Conservation (phyloP, 495 filamentous ascomycete genomes). For the Aspergillus panamensis region DNA sequence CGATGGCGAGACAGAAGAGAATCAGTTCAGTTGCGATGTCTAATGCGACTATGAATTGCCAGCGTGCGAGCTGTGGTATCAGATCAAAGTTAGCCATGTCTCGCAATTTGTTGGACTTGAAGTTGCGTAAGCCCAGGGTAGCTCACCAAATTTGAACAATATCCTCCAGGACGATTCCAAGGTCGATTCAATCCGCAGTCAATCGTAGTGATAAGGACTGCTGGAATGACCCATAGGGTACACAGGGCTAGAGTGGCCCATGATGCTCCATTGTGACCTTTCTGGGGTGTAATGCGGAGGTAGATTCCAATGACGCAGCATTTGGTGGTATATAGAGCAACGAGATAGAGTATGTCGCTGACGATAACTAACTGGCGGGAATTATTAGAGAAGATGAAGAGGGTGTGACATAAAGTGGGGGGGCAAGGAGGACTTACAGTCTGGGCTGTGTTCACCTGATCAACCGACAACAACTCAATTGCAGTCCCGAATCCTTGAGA, state of each 20-base stretch:
- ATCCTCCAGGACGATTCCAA: conserved; percentile 32
- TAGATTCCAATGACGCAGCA: conserved; percentile 46
- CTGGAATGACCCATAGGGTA: conserved; percentile 35
- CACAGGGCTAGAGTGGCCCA: conserved; percentile 33
- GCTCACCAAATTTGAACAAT: conserved; percentile 38
- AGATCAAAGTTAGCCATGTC: neutral
- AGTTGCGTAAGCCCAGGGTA: neutral
- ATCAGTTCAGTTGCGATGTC: conserved; percentile 43
- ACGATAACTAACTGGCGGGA: conserved; percentile 31
- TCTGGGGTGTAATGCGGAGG: conserved; percentile 46
- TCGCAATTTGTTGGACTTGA: neutral
- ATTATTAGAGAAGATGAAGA: neutral
- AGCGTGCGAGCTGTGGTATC: conserved; percentile 33
- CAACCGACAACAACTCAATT: conserved; percentile 29
- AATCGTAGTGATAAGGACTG: conserved; percentile 34
- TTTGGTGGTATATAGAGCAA: conserved; percentile 46
- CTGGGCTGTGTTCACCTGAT: conserved; percentile 34
- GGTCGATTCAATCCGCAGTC: conserved; percentile 41
- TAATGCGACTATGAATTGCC: conserved; percentile 42
- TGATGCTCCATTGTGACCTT: conserved; percentile 37
- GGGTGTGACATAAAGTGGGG: conserved; percentile 2
- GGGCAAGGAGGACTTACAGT: conserved; percentile 24
- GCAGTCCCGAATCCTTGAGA: conserved; percentile 42
- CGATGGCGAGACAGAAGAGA: conserved; percentile 37
- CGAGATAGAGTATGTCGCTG: conserved; percentile 43